Evolutionary conservation across 768 basidiomycete genomes (phyloP).

Genomic region (Cystofilobasidium capitatum): DNA sequence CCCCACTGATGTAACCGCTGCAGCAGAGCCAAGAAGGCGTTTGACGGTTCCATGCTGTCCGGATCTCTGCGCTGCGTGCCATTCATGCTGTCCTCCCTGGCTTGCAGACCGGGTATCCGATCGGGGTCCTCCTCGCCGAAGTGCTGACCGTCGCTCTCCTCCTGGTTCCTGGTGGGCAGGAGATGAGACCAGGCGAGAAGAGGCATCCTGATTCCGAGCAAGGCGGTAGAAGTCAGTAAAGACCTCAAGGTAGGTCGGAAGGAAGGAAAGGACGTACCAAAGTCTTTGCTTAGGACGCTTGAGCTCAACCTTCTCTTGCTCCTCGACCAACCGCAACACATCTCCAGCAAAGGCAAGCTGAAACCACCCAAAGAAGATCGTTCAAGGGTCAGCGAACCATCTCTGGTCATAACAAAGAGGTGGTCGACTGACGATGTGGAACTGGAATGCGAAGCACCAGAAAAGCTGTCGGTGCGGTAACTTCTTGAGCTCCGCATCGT

Average conservation of each 20-base stretch:
- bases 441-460: constrained; percentile 21
- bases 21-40: not conserved
- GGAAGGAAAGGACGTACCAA: not conserved
- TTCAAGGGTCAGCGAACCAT: not conserved
- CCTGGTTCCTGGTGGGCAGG: not conserved
- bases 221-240: not conserved
- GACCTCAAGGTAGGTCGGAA: not conserved
- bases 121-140: constrained; percentile 16
- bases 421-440: not conserved
- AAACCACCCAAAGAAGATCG: not conserved
- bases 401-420: not conserved
- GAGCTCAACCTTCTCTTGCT: constrained; percentile 7
- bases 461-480: constrained; percentile 26
- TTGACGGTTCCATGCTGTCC: constrained; percentile 13
- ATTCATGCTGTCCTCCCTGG: constrained; percentile 9
- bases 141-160: constrained; percentile 11
- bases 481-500: constrained; percentile 5
- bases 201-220: not conserved
- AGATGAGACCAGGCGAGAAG: constrained; percentile 7
- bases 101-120: constrained; percentile 13
- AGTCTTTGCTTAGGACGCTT: constrained; percentile 9
- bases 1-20: not conserved
- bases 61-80: constrained; percentile 15
- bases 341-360: constrained; percentile 14
- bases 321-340: constrained; percentile 7